phyloP scores from a whole-genome alignment of 495 filamentous ascomycete genomes.

The Penicillium argentinense region DNA sequence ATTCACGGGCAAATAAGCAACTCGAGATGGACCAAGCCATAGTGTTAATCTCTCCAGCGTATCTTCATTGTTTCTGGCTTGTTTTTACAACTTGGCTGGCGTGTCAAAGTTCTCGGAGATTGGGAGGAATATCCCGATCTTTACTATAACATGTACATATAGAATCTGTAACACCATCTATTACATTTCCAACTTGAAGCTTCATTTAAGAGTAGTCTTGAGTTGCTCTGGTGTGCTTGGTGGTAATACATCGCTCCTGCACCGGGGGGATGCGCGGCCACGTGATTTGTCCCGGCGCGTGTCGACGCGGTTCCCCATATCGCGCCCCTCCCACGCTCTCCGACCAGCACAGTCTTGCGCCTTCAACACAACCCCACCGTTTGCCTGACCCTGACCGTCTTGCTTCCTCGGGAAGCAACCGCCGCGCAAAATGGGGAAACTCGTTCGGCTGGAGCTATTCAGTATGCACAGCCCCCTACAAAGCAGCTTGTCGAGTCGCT shows the following conservation, averaged over 20 bases:
- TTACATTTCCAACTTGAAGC: no score
- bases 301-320: slow-evolving; percentile 26
- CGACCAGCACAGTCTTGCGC: slow-evolving; percentile 7
- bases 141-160: slow-evolving; percentile 5
- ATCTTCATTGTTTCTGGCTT: background rate
- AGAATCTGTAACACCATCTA: slow-evolving; percentile 6
- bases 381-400: slow-evolving; percentile 15
- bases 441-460: slow-evolving; percentile 90
- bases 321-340: slow-evolving; percentile 27
- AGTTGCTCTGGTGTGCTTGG: no score
- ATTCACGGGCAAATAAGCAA: slow-evolving; percentile 2
- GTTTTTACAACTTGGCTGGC: no score
- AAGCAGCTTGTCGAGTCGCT: slow-evolving; percentile 15
- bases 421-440: slow-evolving; percentile 70
- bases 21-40: background rate
- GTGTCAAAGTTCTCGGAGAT: no score
- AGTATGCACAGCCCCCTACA: slow-evolving; percentile 55
- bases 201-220: no score
- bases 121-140: no score
- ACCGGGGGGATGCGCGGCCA: slow-evolving; percentile 9
- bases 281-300: slow-evolving; percentile 30
- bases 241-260: no score
- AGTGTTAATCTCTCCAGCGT: background rate
- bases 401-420: slow-evolving; percentile 34
- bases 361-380: slow-evolving; percentile 6